Percentiles rank a stretch among this genome's conserved stretches.
Evolutionary conservation across 805 yeast genomes (phyloP).

Genomic region (Candida oleophila): DNA sequence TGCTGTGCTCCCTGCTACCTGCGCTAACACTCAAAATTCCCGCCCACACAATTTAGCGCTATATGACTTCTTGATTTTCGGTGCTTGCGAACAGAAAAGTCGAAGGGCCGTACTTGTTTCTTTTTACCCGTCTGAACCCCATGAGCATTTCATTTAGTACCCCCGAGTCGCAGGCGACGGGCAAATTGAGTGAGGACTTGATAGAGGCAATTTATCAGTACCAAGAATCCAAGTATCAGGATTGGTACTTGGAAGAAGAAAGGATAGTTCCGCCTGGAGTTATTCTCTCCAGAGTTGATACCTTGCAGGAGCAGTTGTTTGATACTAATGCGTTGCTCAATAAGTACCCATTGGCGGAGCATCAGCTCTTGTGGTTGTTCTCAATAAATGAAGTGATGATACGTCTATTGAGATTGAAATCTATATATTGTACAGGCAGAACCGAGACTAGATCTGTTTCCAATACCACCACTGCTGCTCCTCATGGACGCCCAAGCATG

Average conservation of each 20-base stretch:
- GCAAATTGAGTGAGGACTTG: neutral
- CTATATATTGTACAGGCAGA: neutral
- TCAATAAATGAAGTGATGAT: neutral
- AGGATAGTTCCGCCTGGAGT: neutral
- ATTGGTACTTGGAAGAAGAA: constrained; percentile 1
- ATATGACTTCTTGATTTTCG: too few relatives aligned
- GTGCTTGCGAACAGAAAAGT: neutral
- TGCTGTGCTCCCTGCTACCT: too few relatives aligned
- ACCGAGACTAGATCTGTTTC: neutral
- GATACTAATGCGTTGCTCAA: constrained; percentile 11
- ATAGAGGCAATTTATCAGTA: neutral
- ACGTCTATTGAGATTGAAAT: neutral
- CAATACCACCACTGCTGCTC: neutral
- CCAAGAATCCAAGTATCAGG: neutral
- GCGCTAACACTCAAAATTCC: too few relatives aligned
- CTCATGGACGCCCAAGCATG: neutral
- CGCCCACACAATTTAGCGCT: too few relatives aligned
- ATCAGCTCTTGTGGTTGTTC: constrained; percentile 13
- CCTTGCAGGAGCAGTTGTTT: constrained; percentile 14
- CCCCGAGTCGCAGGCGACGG: constrained; percentile 6
- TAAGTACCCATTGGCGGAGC: constrained; percentile 9
- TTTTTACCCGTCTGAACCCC: too few relatives aligned
- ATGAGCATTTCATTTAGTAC: neutral
- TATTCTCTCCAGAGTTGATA: constrained; percentile 9
- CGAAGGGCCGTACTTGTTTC: too few relatives aligned